Base-by-base conservation (phyloP, 768 basidiomycete species). In the Podaxis mareebaensis region DNA sequence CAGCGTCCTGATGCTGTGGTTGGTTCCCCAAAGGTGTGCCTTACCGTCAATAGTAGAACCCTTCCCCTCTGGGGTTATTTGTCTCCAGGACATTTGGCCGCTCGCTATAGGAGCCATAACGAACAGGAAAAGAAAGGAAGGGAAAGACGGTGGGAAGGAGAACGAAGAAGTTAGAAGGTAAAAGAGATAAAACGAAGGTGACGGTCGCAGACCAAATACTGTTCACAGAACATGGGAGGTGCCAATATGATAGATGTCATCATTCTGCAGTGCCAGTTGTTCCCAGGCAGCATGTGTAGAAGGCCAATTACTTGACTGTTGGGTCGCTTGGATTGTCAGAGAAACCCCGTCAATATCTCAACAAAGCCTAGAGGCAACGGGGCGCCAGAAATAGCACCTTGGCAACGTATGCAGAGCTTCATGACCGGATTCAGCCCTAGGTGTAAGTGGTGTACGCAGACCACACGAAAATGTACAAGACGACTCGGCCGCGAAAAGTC, bases 11-110 rank as follows among this genome's bases (percentile, higher is more conserved):
- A 44, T 40, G 5, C 11, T 15, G 2, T 12, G 13, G 11, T 17
- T 3, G 15, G 12, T 30, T 48, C 48, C 46, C 48, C n/a, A 20
- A 13, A n/a, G 30, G 20, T n/a, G 33, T 22, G 17, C 36, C 58
- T 51, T 20, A 59, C 58, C 7, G 30, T 40, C 20, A 24, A 40
- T 42, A 17, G 38, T 30, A 17, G 51, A 17, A 13, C 15, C 59
- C 11, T 60, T 60, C 51, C 28, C 53, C 33, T 55, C 53, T 17
- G 53, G 17, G 20, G 24, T 56, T 56, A 7, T 38, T 62, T 57
- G 61, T 57, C 61, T 62, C 61, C 61, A 49, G 61, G 61, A 62
- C 61, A 57, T 4, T 33, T 48, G 26, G 42, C 42, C 6, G 36
- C 48, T 48, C 44, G 15, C 28, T 36, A 56, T 3, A 30, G 61